These are phyloP conservation scores for Colletotrichum lindemuthianum DNA, from an alignment of 2,329 filamentous ascomycete genomes.

Conservation along the genomic window DNA sequence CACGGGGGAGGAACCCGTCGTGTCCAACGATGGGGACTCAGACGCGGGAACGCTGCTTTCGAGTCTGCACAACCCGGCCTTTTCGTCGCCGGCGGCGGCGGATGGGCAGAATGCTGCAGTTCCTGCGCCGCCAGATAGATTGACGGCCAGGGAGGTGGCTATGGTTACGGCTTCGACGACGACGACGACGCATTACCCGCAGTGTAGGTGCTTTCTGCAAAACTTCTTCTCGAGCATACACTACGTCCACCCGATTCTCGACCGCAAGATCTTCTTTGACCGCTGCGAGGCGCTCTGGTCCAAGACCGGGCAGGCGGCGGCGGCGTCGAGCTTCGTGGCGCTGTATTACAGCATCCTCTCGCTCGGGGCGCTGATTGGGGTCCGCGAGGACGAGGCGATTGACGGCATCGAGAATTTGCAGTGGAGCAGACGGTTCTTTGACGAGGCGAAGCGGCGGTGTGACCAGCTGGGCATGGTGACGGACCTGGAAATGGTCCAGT, in stretches of 20 bases:
- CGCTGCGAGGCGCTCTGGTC: constrained; percentile 57
- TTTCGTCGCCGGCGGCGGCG: constrained; percentile 41
- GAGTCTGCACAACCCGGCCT: constrained; percentile 56
- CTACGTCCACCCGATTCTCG: constrained; percentile 58
- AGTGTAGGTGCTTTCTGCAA: constrained; percentile 56
- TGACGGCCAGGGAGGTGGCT: no score
- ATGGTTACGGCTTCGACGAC: no score
- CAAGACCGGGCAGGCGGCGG: constrained; percentile 24
- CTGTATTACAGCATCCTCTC: constrained; percentile 59
- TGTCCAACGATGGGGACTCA: constrained; percentile 35
- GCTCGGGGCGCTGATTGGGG: constrained; percentile 55
- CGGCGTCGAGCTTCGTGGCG: constrained; percentile 53
- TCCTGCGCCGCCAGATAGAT: no score
- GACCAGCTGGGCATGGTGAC: constrained; percentile 53
- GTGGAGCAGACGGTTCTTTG: constrained; percentile 58
- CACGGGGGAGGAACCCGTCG: constrained; percentile 37
- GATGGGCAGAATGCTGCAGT: constrained; percentile 10
- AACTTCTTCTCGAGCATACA: constrained; percentile 60
- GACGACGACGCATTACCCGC: constrained; percentile 47
- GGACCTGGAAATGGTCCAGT: constrained; percentile 59
- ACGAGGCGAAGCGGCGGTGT: constrained; percentile 50
- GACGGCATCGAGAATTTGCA: constrained; percentile 55
- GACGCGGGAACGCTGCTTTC: constrained; percentile 53
- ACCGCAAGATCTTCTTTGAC: constrained; percentile 54
- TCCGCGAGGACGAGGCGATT: constrained; percentile 54